A percentile compares a stretch with the other conserved stretches of the same genome.
Conservation (phyloP, 148 eudicot genomes). For the Amaranthus palmeri region DNA sequence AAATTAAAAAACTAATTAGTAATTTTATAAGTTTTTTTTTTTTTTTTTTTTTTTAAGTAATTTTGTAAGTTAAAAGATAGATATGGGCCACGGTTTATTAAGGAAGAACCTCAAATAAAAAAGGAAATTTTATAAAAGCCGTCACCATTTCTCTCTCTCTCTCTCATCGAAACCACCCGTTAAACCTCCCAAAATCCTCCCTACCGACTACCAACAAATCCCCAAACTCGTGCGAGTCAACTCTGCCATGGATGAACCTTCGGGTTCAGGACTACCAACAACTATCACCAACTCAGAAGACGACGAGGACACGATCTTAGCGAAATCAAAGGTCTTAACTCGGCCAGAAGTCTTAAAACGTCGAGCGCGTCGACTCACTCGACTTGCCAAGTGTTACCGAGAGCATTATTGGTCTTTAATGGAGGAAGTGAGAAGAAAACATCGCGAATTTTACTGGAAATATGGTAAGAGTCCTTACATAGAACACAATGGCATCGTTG, state of each 20-base stretch:
- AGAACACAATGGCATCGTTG: constrained; percentile 12
- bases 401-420: constrained; percentile 58
- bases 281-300: constrained; percentile 23
- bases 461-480: constrained; percentile 39
- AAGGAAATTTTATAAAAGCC: too few relatives aligned
- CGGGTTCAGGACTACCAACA: constrained; percentile 14
- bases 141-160: neutral
- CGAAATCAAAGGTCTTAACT: constrained; percentile 39
- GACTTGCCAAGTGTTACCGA: constrained; percentile 39
- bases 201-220: neutral
- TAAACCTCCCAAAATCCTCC: constrained; percentile 3
- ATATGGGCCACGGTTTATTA: too few relatives aligned
- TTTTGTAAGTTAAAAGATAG: too few relatives aligned
- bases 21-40: too few relatives aligned
- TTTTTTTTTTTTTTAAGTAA: too few relatives aligned
- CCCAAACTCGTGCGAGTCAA: constrained; percentile 16
- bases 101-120: too few relatives aligned
- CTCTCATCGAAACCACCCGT: neutral
- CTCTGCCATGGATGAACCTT: constrained; percentile 19
- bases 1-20: too few relatives aligned
- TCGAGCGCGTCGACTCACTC: constrained; percentile 37
- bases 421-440: constrained; percentile 51
- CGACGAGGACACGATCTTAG: constrained; percentile 20
- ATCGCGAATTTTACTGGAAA: constrained; percentile 48
- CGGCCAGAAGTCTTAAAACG: constrained; percentile 48